These are phyloP conservation scores for Bolboschoenus planiculmis DNA, from an alignment of 176 grass and related monocot genomes.

Conservation along the genomic window DNA sequence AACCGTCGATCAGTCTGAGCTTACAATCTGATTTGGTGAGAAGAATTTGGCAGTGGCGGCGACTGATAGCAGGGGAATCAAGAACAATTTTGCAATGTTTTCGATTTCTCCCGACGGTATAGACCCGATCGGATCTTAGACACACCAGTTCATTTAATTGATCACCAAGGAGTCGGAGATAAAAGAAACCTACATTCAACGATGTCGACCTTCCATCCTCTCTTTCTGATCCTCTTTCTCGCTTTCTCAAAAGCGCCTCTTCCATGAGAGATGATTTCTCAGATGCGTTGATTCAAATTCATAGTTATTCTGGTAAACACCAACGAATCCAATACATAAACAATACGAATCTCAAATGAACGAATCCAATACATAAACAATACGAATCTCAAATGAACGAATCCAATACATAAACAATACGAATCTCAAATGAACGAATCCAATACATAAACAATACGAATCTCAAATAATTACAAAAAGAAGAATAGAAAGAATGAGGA, in stretches of 20 bases:
- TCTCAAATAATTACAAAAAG: background rate
- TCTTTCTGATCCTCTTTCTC: background rate
- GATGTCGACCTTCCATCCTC: background rate
- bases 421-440: background rate
- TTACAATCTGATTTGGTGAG: slow-evolving; percentile 32
- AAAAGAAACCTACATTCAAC: slow-evolving; percentile 38
- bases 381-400: background rate
- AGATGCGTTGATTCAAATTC: background rate
- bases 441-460: background rate
- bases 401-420: background rate
- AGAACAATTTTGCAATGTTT: slow-evolving; percentile 16
- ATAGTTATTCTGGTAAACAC: background rate
- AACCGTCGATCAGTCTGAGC: slow-evolving; percentile 39
- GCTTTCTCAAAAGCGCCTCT: background rate
- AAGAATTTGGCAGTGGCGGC: slow-evolving; percentile 32
- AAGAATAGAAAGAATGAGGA: background rate
- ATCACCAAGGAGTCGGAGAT: slow-evolving; percentile 36
- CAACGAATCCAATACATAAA: background rate
- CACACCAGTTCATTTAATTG: slow-evolving; percentile 19
- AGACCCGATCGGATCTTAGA: slow-evolving; percentile 49
- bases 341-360: no score
- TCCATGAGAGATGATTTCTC: background rate
- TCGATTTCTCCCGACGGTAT: slow-evolving; percentile 29
- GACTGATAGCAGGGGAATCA: background rate
- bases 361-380: no score